Evolutionary conservation across 169 alveolate genomes (phyloP), one percentile per base, ranked within the genome.

Genomic region (Cryptosporidium muris): DNA sequence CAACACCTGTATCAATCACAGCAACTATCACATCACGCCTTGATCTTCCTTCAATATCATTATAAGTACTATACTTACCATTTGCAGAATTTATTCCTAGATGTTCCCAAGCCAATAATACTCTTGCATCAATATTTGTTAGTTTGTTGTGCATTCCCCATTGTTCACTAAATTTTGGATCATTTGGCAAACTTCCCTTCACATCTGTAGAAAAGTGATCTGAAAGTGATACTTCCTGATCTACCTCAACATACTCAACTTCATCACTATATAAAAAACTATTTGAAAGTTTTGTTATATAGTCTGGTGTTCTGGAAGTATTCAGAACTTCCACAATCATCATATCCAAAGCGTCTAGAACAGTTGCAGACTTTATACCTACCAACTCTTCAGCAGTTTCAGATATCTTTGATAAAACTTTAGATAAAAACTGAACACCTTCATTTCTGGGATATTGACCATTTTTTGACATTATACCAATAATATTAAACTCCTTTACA

Each of bases 1-100:
- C 96, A 2, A 94, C 88, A 2, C 97, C 97, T 14, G 96, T 94
- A 80, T 94, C 97, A 36, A 94, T 88, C 43, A 92, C 94, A 8
- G 92, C 95, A 12, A 91, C 95, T 38, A 90, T 88, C 2, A 66
- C 81, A 16, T 89, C 66, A 34, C 90, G 64, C 85, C 85, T 25
- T 80, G 92, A 47, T 54, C 80, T 56, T 80, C 82, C 16, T 80
- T 64, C 81, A 54, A 88, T 14, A 51, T 80, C 3, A 65, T 40
- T 4, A 49, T 25, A 34, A 74, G 88, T 49, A 34, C 65, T 64
- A 48, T 9, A 25, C 40, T 4, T 48, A 37, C 12, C 25, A 12
- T 49, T 47, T 40, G 80, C 52, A 4, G 48, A 36, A 63, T 80
- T 81, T 34, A 81, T 67, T 12, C 82, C 82, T 4, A 60, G 45